These are phyloP conservation scores for Patellaria atrata DNA, from an alignment of 495 filamentous ascomycete species.

Conservation along the genomic window DNA sequence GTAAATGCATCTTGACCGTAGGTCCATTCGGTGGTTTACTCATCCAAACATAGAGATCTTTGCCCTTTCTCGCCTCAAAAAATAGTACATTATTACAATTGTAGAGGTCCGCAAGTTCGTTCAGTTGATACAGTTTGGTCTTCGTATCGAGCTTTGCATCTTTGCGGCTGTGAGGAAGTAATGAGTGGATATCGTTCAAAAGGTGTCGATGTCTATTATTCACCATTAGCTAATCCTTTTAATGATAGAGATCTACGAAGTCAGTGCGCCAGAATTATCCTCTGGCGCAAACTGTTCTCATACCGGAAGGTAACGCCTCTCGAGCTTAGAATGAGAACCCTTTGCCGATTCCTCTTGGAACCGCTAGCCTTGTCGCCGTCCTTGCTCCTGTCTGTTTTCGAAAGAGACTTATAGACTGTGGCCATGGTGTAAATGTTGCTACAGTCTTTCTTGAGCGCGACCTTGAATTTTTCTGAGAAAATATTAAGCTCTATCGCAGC, in stretches of 20 bases:
- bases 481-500: no score
- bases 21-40: constrained; percentile 90
- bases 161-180: constrained; percentile 84
- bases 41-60: constrained; percentile 90
- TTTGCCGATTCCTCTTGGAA: constrained; percentile 51
- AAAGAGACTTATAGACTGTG: constrained; percentile 84
- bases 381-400: constrained; percentile 33
- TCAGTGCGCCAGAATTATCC: background rate
- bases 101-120: constrained; percentile 93
- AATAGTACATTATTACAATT: constrained; percentile 98
- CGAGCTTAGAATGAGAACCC: constrained; percentile 62
- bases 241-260: background rate
- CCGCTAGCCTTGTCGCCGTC: constrained; percentile 29
- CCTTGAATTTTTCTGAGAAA: no score
- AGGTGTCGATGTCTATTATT: constrained; percentile 70
- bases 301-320: constrained; percentile 59
- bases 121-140: constrained; percentile 81
- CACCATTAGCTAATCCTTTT: constrained; percentile 1
- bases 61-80: constrained; percentile 88
- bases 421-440: constrained; percentile 53
- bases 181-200: constrained; percentile 71
- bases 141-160: constrained; percentile 96
- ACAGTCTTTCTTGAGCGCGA: background rate
- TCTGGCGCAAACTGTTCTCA: constrained; percentile 8
- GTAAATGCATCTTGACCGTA: constrained; percentile 71